Conservation (phyloP, 163 green algal genomes). For the Chlorella variabilis region DNA sequence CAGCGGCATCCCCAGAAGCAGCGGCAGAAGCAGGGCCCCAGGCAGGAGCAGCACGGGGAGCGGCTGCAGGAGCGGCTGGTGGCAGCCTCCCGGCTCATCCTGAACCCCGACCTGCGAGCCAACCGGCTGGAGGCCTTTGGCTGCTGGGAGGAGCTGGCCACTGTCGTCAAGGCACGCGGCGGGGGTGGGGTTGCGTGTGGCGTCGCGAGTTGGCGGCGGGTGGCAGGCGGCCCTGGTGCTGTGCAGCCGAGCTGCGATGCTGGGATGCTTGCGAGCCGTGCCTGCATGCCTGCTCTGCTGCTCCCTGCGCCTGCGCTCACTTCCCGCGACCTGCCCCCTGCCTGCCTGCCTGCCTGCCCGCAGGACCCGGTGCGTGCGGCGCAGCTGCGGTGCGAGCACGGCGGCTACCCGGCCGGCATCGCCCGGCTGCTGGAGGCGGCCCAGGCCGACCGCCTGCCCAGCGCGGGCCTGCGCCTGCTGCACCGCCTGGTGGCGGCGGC, state of each 20-base stretch:
- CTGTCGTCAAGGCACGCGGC: neutral
- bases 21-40: neutral
- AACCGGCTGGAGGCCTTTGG: constrained; percentile 19
- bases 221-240: neutral
- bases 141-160: constrained; percentile 36
- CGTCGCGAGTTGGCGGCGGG: too few species aligned
- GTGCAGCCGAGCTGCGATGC: too few species aligned
- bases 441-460: neutral
- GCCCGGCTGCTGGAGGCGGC: constrained; percentile 2
- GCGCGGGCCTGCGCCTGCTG: constrained; percentile 15
- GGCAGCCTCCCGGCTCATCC: constrained; percentile 3
- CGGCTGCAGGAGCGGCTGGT: neutral
- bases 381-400: constrained; percentile 28
- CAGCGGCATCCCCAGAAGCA: neutral
- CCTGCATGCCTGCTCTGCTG: too few species aligned
- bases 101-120: neutral
- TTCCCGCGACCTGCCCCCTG: too few species aligned
- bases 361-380: constrained; percentile 33
- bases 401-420: neutral
- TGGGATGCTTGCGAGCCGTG: too few species aligned
- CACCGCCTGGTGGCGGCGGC: neutral
- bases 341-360: neutral
- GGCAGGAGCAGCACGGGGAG: neutral
- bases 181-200: neutral
- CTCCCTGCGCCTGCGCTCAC: too few species aligned